Evolutionary conservation across 306 rosid species (phyloP).

Genomic region (Dalbergia cochinchinensis): DNA sequence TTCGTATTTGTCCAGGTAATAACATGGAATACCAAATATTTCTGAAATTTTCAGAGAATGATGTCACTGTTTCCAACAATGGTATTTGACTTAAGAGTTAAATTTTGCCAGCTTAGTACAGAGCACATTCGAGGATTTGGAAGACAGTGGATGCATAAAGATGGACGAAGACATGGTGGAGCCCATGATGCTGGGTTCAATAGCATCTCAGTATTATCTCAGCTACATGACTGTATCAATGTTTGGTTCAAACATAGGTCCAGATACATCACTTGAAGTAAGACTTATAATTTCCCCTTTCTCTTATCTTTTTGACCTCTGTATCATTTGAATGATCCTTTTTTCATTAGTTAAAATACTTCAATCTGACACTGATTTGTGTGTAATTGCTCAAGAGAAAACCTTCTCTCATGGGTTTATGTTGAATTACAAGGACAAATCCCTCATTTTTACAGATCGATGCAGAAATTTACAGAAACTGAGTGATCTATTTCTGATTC

Average conservation of each 20-base stretch:
- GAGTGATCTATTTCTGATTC: background rate
- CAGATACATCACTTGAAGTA: slow-evolving; percentile 94
- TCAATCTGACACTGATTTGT: background rate
- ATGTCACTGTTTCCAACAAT: slow-evolving; percentile 14
- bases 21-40: slow-evolving; percentile 35
- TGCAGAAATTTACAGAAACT: background rate
- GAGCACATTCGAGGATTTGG: slow-evolving; percentile 90
- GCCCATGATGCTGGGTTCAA: slow-evolving; percentile 87
- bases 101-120: slow-evolving; percentile 77
- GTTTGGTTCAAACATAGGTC: slow-evolving; percentile 94
- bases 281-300: slow-evolving; percentile 39
- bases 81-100: slow-evolving; percentile 40
- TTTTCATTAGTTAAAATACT: slow-evolving; percentile 13
- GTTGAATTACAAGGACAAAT: background rate
- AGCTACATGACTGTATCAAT: slow-evolving; percentile 91
- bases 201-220: slow-evolving; percentile 96
- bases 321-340: slow-evolving; percentile 17
- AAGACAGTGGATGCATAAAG: slow-evolving; percentile 96
- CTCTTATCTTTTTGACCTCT: slow-evolving; percentile 15
- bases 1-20: slow-evolving; percentile 87
- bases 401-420: background rate
- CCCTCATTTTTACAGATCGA: background rate
- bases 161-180: slow-evolving; percentile 77
- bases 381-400: background rate
- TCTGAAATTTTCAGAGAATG: slow-evolving; percentile 10